These are phyloP conservation scores for Neonectria sp. DNA, from an alignment of 2,329 filamentous ascomycete genomes.

Conservation along the genomic window DNA sequence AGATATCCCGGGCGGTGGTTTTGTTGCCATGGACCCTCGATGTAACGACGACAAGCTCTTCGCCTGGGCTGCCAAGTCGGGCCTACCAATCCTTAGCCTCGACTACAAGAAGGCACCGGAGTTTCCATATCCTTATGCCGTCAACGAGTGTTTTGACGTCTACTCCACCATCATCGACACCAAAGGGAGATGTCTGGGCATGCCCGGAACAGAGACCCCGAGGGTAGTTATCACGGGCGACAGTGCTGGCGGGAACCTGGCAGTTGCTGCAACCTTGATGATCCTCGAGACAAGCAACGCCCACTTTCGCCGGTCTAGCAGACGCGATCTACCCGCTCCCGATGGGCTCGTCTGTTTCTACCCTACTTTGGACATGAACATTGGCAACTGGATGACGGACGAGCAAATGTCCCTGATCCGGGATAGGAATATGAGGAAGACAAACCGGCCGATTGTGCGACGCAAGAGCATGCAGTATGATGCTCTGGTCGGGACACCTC, in stretches of 20 bases:
- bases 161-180: constrained; percentile 57
- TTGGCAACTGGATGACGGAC: constrained; percentile 99
- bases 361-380: constrained; percentile 95
- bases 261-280: constrained; percentile 86
- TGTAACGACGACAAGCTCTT: constrained; percentile 95
- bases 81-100: constrained; percentile 89
- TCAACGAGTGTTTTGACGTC: constrained; percentile 67
- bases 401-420: constrained; percentile 97
- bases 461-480: constrained; percentile 93
- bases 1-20: constrained; percentile 94
- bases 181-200: constrained; percentile 59
- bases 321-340: constrained; percentile 77
- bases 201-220: constrained; percentile 58
- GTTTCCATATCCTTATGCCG: constrained; percentile 63
- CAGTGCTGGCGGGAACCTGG: constrained; percentile 65
- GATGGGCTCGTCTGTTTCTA: constrained; percentile 90
- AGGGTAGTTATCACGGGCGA: constrained; percentile 63
- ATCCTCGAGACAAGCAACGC: constrained; percentile 81
- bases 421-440: constrained; percentile 83
- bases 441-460: constrained; percentile 83
- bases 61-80: constrained; percentile 90
- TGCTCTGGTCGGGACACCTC: constrained; percentile 85
- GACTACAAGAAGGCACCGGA: constrained; percentile 79
- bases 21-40: constrained; percentile 96
- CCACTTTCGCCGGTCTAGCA: constrained; percentile 49